Percentiles rank a stretch among this genome's conserved stretches.
Conservation (phyloP, 257 asterid genomes). For the Catharanthus roseus region DNA sequence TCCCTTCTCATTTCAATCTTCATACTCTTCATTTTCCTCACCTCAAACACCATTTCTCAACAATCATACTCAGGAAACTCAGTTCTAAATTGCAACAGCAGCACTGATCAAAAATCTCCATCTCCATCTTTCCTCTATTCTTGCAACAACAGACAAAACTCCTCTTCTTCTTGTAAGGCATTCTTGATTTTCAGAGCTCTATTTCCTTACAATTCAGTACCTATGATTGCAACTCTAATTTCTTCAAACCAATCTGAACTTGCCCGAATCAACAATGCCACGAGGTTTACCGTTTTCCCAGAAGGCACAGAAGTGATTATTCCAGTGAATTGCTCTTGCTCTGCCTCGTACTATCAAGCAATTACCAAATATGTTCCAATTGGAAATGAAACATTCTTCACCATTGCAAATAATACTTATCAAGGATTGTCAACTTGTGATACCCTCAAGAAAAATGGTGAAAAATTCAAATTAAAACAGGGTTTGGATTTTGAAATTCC, state of each 20-base stretch:
- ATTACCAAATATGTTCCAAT: constrained; percentile 25
- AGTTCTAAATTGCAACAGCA: constrained; percentile 22
- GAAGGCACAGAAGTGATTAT: constrained; percentile 33
- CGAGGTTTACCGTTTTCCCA: constrained; percentile 26
- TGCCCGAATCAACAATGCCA: constrained; percentile 33
- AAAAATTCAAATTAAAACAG: constrained; percentile 11
- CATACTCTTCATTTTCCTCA: constrained; percentile 14
- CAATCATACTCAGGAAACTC: constrained; percentile 42
- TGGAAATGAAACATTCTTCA: constrained; percentile 24
- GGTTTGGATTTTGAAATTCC: constrained; percentile 40
- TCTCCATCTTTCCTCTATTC: constrained; percentile 31
- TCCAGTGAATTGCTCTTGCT: constrained; percentile 53
- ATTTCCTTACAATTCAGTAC: constrained; percentile 36
- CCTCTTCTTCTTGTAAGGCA: constrained; percentile 44
- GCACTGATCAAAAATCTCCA: constrained; percentile 1
- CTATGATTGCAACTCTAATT: constrained; percentile 39
- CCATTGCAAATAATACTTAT: constrained; percentile 41
- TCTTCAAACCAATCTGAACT: constrained; percentile 35
- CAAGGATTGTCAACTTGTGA: constrained; percentile 52
- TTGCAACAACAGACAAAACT: constrained; percentile 34
- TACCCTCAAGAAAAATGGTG: constrained; percentile 23
- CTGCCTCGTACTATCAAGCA: constrained; percentile 34
- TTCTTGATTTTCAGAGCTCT: constrained; percentile 47
- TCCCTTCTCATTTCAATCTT: constrained; percentile 15
- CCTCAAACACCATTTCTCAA: constrained; percentile 29